A percentile compares a stretch with the other conserved stretches of the same genome.
Evolutionary conservation across 2,329 filamentous ascomycete genomes (phyloP).

Genomic region (Penicillium freii): DNA sequence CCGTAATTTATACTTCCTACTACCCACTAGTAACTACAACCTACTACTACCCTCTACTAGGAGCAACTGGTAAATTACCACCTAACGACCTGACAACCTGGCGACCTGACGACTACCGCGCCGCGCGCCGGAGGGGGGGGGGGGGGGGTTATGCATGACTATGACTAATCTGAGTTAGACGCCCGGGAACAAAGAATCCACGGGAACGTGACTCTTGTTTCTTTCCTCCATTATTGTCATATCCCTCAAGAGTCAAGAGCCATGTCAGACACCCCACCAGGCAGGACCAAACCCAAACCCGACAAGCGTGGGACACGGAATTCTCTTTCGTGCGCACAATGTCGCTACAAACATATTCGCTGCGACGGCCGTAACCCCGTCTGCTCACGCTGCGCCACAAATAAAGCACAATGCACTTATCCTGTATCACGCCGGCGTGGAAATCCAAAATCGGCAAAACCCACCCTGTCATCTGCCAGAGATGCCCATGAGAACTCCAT

Average conservation of each 20-base stretch:
- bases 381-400: conserved; percentile 43
- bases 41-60: no score
- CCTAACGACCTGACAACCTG: no score
- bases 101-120: no score
- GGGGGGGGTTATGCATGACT: background rate
- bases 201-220: background rate
- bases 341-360: conserved; percentile 42
- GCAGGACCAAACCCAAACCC: background rate
- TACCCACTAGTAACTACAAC: no score
- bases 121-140: no score
- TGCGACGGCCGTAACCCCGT: conserved; percentile 46
- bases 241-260: background rate
- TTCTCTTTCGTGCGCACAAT: conserved; percentile 22
- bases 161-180: background rate
- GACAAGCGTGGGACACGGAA: background rate
- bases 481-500: background rate
- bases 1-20: no score
- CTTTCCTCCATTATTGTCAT: background rate
- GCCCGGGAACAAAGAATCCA: no score
- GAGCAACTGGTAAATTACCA: no score
- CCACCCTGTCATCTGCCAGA: background rate
- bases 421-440: conserved; percentile 48
- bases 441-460: conserved; percentile 10
- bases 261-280: background rate
- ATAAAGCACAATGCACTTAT: conserved; percentile 45